Conservation (phyloP, 768 basidiomycete species). For the Boletus pseudopeckii region DNA sequence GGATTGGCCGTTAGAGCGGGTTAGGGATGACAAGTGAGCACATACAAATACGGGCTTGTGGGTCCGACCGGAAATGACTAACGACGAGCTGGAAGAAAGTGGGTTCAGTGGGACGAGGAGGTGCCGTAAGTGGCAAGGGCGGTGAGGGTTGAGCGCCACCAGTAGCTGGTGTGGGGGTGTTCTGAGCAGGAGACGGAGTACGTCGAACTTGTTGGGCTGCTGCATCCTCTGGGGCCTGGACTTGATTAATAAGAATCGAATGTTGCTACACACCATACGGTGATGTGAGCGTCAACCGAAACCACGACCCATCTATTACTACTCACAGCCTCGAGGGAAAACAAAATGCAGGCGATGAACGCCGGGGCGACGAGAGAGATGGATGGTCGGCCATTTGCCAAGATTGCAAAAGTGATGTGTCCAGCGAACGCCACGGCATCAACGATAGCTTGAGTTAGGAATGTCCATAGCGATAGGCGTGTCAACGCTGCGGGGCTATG, state of each 20-base stretch:
- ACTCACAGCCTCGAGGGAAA: conserved; percentile 80
- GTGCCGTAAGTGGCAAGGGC: conserved; percentile 21
- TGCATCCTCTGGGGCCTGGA: conserved; percentile 74
- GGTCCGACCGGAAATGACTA: conserved; percentile 61
- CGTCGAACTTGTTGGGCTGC: conserved; percentile 29
- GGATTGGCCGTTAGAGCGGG: not conserved
- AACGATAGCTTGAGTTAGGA: conserved; percentile 72
- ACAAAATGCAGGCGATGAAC: conserved; percentile 74
- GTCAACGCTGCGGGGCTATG: conserved; percentile 77
- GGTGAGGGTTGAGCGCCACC: conserved; percentile 11
- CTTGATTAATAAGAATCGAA: conserved; percentile 71
- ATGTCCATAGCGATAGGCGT: conserved; percentile 79
- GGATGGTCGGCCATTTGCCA: conserved; percentile 79
- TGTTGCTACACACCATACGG: conserved; percentile 60
- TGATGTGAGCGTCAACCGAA: not conserved
- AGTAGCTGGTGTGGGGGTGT: not conserved
- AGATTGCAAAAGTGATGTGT: conserved; percentile 83
- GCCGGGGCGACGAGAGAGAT: conserved; percentile 81
- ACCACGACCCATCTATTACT: not conserved
- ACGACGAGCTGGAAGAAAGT: conserved; percentile 49
- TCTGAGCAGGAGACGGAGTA: conserved; percentile 4
- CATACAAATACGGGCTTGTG: conserved; percentile 71
- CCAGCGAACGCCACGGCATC: conserved; percentile 86
- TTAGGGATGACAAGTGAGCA: not conserved
- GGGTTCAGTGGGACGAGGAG: conserved; percentile 11